A percentile compares a stretch with the other conserved stretches of the same genome.
phyloP scores from a whole-genome alignment of 768 basidiomycete genomes.

The Lactarius trivialis region DNA sequence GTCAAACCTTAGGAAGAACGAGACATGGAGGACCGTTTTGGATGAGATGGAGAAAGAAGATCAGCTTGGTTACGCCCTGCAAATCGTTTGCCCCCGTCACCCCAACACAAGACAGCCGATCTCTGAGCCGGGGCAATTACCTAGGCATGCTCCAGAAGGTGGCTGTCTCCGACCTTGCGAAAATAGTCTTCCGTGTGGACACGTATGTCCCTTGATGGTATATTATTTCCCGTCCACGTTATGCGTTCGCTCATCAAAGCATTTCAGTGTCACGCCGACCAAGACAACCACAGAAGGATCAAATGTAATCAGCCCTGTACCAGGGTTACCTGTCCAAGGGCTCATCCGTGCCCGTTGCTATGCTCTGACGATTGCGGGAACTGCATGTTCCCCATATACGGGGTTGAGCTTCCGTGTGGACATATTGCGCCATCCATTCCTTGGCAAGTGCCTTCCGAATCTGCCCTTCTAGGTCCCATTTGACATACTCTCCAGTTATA shows the following conservation, averaged over 20 bases:
- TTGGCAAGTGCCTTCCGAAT: slow-evolving; percentile 25
- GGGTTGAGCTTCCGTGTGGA: slow-evolving; percentile 28
- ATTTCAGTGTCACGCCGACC: slow-evolving; percentile 25
- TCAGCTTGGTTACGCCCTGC: slow-evolving; percentile 13
- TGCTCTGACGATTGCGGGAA: slow-evolving; percentile 29
- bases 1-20: slow-evolving; percentile 42
- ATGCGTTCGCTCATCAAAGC: not conserved
- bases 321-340: slow-evolving; percentile 22
- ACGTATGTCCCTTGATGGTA: slow-evolving; percentile 29
- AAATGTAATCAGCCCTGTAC: slow-evolving; percentile 26
- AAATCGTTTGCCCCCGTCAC: slow-evolving; percentile 21
- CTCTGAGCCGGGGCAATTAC: slow-evolving; percentile 18
- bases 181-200: slow-evolving; percentile 28
- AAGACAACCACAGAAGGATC: slow-evolving; percentile 23
- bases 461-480: not conserved
- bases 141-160: slow-evolving; percentile 23
- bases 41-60: slow-evolving; percentile 47
- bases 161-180: slow-evolving; percentile 31
- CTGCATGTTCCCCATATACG: slow-evolving; percentile 26
- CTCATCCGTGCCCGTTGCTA: slow-evolving; percentile 26
- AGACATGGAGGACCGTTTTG: slow-evolving; percentile 53
- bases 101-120: not conserved
- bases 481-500: slow-evolving; percentile 23
- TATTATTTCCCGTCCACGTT: not conserved
- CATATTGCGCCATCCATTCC: slow-evolving; percentile 23